A percentile compares a stretch with the other conserved stretches of the same genome.
Evolutionary conservation across 768 basidiomycete species (phyloP).

Genomic region (Gautieria morchelliformis): DNA sequence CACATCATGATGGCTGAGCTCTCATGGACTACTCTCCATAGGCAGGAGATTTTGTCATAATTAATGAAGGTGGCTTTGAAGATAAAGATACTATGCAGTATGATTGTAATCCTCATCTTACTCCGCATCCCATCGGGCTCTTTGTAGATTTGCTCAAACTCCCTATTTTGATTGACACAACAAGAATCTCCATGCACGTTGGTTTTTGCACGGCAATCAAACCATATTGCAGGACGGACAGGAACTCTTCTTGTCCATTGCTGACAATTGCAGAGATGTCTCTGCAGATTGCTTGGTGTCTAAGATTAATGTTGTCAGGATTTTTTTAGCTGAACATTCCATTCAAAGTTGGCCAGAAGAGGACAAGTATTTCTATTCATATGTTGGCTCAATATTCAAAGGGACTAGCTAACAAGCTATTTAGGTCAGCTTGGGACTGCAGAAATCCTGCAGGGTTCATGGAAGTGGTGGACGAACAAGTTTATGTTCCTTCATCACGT

Average conservation of each 20-base stretch:
- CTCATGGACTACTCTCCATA: conserved; percentile 17
- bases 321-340: not conserved
- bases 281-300: conserved; percentile 32
- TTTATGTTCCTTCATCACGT: not conserved
- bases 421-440: conserved; percentile 3
- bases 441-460: not conserved
- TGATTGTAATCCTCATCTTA: not conserved
- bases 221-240: conserved; percentile 52
- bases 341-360: not conserved
- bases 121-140: conserved; percentile 20
- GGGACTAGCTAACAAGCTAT: not conserved
- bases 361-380: conserved; percentile 3
- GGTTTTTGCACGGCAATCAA: conserved; percentile 62
- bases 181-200: conserved; percentile 52
- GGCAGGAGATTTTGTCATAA: conserved; percentile 56
- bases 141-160: conserved; percentile 60
- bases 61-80: conserved; percentile 30
- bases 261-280: conserved; percentile 39
- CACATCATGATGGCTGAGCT: not conserved
- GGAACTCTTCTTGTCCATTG: conserved; percentile 51
- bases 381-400: not conserved
- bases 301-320: conserved; percentile 20
- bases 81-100: conserved; percentile 15
- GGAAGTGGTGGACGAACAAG: conserved; percentile 2
- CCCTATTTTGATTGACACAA: conserved; percentile 37